Evolutionary conservation across 345 rosid genomes (phyloP).

Genomic region (Moringa oleifera): DNA sequence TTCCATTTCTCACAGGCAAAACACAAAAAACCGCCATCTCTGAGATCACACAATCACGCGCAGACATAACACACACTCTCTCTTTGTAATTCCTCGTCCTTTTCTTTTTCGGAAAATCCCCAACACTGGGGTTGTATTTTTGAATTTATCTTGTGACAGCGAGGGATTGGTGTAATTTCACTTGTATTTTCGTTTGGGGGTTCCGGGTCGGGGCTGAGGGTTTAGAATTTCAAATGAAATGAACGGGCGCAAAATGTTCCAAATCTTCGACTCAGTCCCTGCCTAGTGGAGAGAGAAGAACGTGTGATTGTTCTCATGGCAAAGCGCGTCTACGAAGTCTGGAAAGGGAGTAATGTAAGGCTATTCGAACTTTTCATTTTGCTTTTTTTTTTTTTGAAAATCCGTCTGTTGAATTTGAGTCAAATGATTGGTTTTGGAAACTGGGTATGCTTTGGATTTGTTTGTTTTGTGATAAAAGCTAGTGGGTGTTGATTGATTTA

Average conservation of each 20-base stretch:
- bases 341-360: constrained; percentile 95
- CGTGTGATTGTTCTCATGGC: constrained; percentile 42
- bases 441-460: constrained; percentile 18
- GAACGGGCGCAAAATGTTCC: constrained; percentile 23
- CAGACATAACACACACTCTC: not conserved
- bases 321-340: constrained; percentile 74
- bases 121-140: not conserved
- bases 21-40: constrained; percentile 11
- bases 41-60: constrained; percentile 1
- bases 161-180: constrained; percentile 3
- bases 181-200: not conserved
- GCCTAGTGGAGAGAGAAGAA: constrained; percentile 27
- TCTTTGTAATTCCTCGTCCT: not conserved
- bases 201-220: not conserved
- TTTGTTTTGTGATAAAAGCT: constrained; percentile 4
- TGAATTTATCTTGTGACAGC: not conserved
- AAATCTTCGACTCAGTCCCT: constrained; percentile 31
- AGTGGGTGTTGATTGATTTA: constrained; percentile 20
- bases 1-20: constrained; percentile 4
- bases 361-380: not conserved
- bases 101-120: constrained; percentile 1
- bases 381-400: not conserved
- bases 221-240: constrained; percentile 19
- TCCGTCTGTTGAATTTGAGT: not conserved
- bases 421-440: constrained; percentile 11